A percentile compares a stretch with the other conserved stretches of the same genome.
phyloP scores from a whole-genome alignment of 176 grass and related monocot species.

The Lolium rigidum region DNA sequence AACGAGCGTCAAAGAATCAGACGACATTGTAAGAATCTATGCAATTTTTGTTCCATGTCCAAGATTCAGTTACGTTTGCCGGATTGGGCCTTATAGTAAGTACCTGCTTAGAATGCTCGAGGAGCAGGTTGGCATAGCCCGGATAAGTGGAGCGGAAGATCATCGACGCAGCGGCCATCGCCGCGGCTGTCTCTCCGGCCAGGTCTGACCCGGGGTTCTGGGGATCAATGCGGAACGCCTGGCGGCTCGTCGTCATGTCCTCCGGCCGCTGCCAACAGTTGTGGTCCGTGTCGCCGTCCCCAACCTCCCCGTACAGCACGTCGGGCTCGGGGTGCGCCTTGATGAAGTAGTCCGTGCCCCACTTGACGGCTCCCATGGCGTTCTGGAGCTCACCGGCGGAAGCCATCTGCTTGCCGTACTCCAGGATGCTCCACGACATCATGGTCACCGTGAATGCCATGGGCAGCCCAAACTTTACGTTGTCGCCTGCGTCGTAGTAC shows the following conservation, averaged over 20 bases:
- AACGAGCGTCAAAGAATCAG: background rate
- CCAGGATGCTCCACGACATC: constrained; percentile 91
- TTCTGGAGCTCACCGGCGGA: constrained; percentile 73
- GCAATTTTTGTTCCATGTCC: background rate
- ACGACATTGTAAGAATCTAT: background rate
- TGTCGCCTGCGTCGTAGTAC: constrained; percentile 91
- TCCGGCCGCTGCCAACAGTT: constrained; percentile 92
- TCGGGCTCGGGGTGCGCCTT: constrained; percentile 89
- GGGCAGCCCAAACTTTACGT: constrained; percentile 89
- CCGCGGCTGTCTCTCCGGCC: constrained; percentile 80
- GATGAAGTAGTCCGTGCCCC: constrained; percentile 96
- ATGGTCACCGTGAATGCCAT: constrained; percentile 99
- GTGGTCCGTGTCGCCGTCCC: constrained; percentile 88
- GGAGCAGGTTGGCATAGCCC: constrained; percentile 67
- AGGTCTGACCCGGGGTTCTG: constrained; percentile 87
- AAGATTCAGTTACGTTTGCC: too few relatives aligned
- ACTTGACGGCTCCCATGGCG: constrained; percentile 92
- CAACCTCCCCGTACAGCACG: constrained; percentile 94
- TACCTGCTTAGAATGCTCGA: constrained; percentile 83
- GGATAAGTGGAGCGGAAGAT: constrained; percentile 61
- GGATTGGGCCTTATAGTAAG: too few relatives aligned
- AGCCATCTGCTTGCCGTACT: constrained; percentile 86
- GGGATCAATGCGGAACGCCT: constrained; percentile 76
- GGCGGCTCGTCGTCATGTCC: constrained; percentile 91
- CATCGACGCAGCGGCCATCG: constrained; percentile 82